Conservation (phyloP, 2,329 filamentous ascomycete species). For the Aspergillus terreus region DNA sequence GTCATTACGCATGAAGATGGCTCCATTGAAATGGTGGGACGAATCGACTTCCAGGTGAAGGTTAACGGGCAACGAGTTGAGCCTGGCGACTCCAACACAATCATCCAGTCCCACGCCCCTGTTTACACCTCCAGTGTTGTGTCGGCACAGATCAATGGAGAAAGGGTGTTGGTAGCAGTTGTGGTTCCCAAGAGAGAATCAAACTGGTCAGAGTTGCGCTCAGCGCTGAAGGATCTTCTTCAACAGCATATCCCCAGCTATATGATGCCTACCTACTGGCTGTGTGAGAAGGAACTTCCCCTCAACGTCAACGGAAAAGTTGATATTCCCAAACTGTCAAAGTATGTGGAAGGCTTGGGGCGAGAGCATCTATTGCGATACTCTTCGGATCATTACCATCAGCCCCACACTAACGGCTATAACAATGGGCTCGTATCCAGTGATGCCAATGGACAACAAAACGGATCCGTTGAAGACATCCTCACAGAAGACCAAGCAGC, state of each 20-base stretch:
- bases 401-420: not conserved
- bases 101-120: slow-evolving; percentile 1
- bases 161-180: slow-evolving; percentile 7
- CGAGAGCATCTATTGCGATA: not conserved
- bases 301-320: slow-evolving; percentile 9
- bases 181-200: not conserved
- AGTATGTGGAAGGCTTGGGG: slow-evolving; percentile 2
- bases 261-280: slow-evolving; percentile 10
- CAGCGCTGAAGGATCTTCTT: not conserved
- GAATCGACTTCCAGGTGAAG: slow-evolving; percentile 61
- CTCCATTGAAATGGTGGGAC: slow-evolving; percentile 39
- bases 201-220: slow-evolving; percentile 3
- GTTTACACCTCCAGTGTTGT: slow-evolving; percentile 3
- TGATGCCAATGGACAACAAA: not conserved
- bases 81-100: slow-evolving; percentile 35
- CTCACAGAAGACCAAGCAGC: slow-evolving; percentile 2
- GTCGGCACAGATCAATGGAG: slow-evolving; percentile 4
- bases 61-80: slow-evolving; percentile 59
- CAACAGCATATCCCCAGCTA: slow-evolving; percentile 5
- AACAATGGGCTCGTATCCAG: not conserved
- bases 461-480: not conserved
- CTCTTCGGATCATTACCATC: not conserved
- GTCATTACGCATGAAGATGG: slow-evolving; percentile 11
- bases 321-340: slow-evolving; percentile 2
- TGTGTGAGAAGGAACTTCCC: slow-evolving; percentile 3